These are phyloP conservation scores for Nicotiana paniculata DNA, from an alignment of 257 asterid species.

Conservation along the genomic window DNA sequence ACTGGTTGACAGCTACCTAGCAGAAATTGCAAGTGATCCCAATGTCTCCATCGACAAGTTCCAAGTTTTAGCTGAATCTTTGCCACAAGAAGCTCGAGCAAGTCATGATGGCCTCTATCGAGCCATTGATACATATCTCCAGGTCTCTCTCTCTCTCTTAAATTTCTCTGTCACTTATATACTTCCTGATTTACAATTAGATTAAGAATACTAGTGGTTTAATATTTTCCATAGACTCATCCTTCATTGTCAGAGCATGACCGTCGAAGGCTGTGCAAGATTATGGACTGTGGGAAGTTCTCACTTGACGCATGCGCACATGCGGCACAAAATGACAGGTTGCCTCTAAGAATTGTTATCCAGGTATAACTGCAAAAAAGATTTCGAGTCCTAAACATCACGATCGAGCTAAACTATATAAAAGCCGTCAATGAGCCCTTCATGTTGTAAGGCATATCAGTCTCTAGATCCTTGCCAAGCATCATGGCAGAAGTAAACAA, in stretches of 20 bases:
- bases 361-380: constrained; percentile 41
- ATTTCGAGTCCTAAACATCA: background rate
- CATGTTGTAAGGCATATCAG: too few relatives aligned
- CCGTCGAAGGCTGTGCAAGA: constrained; percentile 63
- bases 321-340: constrained; percentile 83
- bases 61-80: constrained; percentile 57
- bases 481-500: too few relatives aligned
- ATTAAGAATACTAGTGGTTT: background rate
- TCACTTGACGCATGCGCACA: constrained; percentile 80
- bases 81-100: constrained; percentile 56
- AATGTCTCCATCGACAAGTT: constrained; percentile 50
- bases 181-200: background rate
- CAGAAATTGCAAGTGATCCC: constrained; percentile 76
- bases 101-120: constrained; percentile 78
- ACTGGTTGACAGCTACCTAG: constrained; percentile 73
- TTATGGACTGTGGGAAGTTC: constrained; percentile 72
- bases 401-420: too few relatives aligned
- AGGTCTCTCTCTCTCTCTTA: constrained; percentile 29
- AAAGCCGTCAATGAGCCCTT: too few relatives aligned
- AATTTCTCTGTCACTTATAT: background rate
- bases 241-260: constrained; percentile 69
- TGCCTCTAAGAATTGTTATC: constrained; percentile 71
- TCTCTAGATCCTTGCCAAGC: too few relatives aligned
- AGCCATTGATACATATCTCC: constrained; percentile 76
- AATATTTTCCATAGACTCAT: constrained; percentile 42